Conservation (phyloP, 129 eudicot genomes). For the Deinandra increscens region DNA sequence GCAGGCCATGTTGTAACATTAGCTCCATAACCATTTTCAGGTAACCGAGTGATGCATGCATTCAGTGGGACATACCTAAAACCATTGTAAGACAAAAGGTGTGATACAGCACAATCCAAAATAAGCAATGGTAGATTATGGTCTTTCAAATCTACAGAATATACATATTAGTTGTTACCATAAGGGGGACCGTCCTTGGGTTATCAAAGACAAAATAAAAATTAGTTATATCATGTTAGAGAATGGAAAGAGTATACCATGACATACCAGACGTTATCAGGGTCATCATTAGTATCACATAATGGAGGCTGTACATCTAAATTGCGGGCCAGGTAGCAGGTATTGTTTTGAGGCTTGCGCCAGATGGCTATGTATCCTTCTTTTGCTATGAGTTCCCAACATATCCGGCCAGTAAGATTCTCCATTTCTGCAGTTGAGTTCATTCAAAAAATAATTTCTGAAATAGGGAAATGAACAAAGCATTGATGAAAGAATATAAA, state of each 20-base stretch:
- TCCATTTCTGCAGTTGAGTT: slow-evolving; percentile 58
- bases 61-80: slow-evolving; percentile 66
- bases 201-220: slow-evolving; percentile 4
- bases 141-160: not conserved
- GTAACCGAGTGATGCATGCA: slow-evolving; percentile 65
- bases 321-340: slow-evolving; percentile 62
- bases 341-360: slow-evolving; percentile 76
- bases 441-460: slow-evolving; percentile 11
- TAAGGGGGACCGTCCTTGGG: not conserved
- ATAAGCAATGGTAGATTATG: slow-evolving; percentile 16
- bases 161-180: not conserved
- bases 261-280: slow-evolving; percentile 70
- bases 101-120: not conserved
- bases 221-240: not conserved
- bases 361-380: slow-evolving; percentile 76
- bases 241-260: slow-evolving; percentile 16
- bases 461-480: slow-evolving; percentile 2
- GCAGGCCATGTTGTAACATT: slow-evolving; percentile 69
- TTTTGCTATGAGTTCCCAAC: slow-evolving; percentile 76
- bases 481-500: not conserved
- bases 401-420: slow-evolving; percentile 65
- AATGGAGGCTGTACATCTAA: slow-evolving; percentile 48
- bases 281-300: slow-evolving; percentile 62
- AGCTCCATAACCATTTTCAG: slow-evolving; percentile 62
- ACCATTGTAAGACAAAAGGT: slow-evolving; percentile 10